These are phyloP conservation scores for Monosporascus sp. DNA, from an alignment of 2,329 filamentous ascomycete species.

Conservation along the genomic window DNA sequence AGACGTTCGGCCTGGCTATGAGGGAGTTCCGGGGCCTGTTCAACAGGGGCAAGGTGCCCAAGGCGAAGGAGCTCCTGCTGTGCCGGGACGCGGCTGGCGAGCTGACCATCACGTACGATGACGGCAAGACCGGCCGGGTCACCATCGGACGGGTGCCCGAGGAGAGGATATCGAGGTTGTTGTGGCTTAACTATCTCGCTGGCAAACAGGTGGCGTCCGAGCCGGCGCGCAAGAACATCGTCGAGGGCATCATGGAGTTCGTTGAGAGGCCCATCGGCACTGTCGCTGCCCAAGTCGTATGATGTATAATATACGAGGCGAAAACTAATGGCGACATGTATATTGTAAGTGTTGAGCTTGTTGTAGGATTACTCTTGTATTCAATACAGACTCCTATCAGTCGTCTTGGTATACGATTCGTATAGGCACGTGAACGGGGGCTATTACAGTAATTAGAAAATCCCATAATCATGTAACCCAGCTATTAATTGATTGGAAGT, in stretches of 20 bases:
- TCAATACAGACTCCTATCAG: no score
- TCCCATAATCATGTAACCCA: no score
- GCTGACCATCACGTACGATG: conserved; percentile 63
- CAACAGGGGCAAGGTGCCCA: conserved; percentile 72
- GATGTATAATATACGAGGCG: conserved; percentile 6
- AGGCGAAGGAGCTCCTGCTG: conserved; percentile 72
- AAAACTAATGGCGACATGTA: conserved; percentile 1
- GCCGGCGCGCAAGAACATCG: conserved; percentile 70
- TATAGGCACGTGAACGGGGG: no score
- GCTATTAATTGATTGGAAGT: no score
- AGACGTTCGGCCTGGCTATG: conserved; percentile 70
- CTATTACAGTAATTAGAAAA: no score
- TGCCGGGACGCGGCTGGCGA: conserved; percentile 59
- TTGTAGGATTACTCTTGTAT: conserved; percentile 2
- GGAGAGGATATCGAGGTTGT: conserved; percentile 70
- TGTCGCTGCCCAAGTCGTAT: conserved; percentile 70
- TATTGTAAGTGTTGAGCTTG: conserved; percentile 12
- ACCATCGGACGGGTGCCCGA: conserved; percentile 68
- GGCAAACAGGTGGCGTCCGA: conserved; percentile 86
- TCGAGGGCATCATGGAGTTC: conserved; percentile 82
- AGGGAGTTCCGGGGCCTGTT: conserved; percentile 78
- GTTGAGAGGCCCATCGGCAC: conserved; percentile 85
- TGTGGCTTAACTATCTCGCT: conserved; percentile 88
- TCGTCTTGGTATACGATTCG: no score
- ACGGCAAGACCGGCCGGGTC: conserved; percentile 42